Conservation (phyloP, 2,329 filamentous ascomycete genomes). For the Botrytis squamosa region DNA sequence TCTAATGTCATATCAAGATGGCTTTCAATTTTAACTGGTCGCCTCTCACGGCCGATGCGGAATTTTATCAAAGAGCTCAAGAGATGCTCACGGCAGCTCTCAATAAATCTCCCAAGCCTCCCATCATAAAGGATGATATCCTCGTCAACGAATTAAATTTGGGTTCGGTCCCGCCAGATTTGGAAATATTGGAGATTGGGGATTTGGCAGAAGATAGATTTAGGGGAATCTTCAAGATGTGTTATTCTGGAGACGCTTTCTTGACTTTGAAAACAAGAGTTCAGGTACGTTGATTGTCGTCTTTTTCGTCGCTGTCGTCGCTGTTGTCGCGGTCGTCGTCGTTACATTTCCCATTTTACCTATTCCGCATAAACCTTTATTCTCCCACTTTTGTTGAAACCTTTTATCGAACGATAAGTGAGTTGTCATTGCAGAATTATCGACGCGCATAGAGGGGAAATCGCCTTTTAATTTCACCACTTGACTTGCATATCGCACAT, state of each 20-base stretch:
- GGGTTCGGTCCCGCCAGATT: constrained; percentile 86
- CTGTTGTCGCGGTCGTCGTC: not conserved
- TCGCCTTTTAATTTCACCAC: not conserved
- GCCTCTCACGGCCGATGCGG: constrained; percentile 91
- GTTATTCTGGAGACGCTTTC: constrained; percentile 92
- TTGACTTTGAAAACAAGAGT: constrained; percentile 93
- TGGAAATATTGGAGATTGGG: constrained; percentile 97
- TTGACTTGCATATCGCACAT: not conserved
- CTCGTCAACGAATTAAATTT: constrained; percentile 97
- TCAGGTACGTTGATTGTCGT: constrained; percentile 59
- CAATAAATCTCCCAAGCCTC: constrained; percentile 97
- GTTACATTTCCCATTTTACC: constrained; percentile 6
- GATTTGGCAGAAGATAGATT: constrained; percentile 97
- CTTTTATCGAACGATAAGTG: not conserved
- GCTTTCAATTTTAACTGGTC: constrained; percentile 99
- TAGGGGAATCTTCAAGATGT: constrained; percentile 99
- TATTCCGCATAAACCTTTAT: not conserved
- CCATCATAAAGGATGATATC: constrained; percentile 99
- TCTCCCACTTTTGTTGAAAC: constrained; percentile 14
- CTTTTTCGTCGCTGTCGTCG: constrained; percentile 17
- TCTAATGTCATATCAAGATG: constrained; percentile 56
- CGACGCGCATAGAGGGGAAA: constrained; percentile 6
- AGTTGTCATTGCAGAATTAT: constrained; percentile 14
- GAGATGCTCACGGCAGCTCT: constrained; percentile 92
- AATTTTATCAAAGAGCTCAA: constrained; percentile 84